Evolutionary conservation across 768 basidiomycete species (phyloP).

Genomic region (Lactifluus subvellereus): DNA sequence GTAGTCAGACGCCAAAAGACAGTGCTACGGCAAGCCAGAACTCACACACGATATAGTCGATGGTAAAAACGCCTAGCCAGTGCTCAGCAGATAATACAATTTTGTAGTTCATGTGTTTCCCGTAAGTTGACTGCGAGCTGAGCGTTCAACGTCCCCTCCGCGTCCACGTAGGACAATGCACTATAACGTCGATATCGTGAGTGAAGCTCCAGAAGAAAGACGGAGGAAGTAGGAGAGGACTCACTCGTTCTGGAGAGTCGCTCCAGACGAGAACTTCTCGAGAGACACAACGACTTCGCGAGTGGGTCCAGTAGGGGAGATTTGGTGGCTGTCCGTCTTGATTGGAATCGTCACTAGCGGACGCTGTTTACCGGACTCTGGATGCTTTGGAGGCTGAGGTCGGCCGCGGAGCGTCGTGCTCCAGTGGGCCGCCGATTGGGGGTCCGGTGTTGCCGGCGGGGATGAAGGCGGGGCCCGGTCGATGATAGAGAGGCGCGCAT

Average conservation of each 20-base stretch:
- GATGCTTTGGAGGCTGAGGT: conserved; percentile 12
- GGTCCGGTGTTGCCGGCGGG: background rate
- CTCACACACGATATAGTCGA: background rate
- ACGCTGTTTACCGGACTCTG: background rate
- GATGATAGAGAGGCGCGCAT: conserved; percentile 9
- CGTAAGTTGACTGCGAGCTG: conserved; percentile 23
- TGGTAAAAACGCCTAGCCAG: background rate
- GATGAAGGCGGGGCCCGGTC: conserved; percentile 1
- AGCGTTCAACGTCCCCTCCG: conserved; percentile 19
- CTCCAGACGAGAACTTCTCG: conserved; percentile 3
- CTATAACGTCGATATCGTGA: background rate
- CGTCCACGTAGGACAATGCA: conserved; percentile 15
- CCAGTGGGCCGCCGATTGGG: background rate
- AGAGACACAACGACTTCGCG: conserved; percentile 17
- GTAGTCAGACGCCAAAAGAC: background rate
- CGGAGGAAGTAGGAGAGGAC: background rate
- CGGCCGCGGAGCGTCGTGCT: background rate
- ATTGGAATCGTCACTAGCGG: conserved; percentile 1
- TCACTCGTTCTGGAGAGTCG: conserved; percentile 18
- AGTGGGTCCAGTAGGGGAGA: conserved; percentile 4
- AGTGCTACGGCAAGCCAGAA: background rate
- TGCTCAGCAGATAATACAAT: conserved; percentile 22
- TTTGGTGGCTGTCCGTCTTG: conserved; percentile 2
- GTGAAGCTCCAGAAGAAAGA: background rate
- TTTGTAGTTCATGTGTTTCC: conserved; percentile 1